Conservation (phyloP, 192 early-diverging fungal genomes). For the Backusella circina region DNA sequence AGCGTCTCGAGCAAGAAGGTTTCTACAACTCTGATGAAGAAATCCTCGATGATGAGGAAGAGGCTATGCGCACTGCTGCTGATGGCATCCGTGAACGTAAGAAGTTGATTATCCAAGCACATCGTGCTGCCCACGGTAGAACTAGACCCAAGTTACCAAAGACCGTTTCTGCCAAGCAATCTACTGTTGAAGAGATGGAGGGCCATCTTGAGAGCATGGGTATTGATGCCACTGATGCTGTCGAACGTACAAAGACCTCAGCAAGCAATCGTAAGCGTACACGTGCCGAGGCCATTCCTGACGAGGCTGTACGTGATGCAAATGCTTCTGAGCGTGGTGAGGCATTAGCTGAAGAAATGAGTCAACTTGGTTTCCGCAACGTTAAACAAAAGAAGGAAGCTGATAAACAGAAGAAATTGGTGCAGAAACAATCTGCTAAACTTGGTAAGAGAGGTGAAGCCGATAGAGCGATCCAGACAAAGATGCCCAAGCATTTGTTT, state of each 20-base stretch:
- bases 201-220: constrained; percentile 71
- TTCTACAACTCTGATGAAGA: constrained; percentile 86
- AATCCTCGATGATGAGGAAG: constrained; percentile 76
- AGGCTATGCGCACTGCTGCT: constrained; percentile 72
- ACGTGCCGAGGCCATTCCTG: constrained; percentile 69
- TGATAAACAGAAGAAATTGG: constrained; percentile 73
- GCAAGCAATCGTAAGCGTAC: constrained; percentile 60
- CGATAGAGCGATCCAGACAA: constrained; percentile 87
- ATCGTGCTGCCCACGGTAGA: constrained; percentile 73
- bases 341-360: constrained; percentile 59
- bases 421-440: constrained; percentile 71
- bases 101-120: constrained; percentile 72
- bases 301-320: constrained; percentile 58
- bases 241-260: constrained; percentile 54
- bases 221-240: constrained; percentile 60
- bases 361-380: constrained; percentile 73
- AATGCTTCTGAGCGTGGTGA: constrained; percentile 58
- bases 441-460: constrained; percentile 86
- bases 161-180: constrained; percentile 41
- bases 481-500: constrained; percentile 99
- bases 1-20: constrained; percentile 88
- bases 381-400: constrained; percentile 59
- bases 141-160: constrained; percentile 73
- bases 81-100: constrained; percentile 83
- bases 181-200: constrained; percentile 61